Base-by-base conservation (phyloP, 2,329 filamentous ascomycete species). In the Fusarium phyllophilum region DNA sequence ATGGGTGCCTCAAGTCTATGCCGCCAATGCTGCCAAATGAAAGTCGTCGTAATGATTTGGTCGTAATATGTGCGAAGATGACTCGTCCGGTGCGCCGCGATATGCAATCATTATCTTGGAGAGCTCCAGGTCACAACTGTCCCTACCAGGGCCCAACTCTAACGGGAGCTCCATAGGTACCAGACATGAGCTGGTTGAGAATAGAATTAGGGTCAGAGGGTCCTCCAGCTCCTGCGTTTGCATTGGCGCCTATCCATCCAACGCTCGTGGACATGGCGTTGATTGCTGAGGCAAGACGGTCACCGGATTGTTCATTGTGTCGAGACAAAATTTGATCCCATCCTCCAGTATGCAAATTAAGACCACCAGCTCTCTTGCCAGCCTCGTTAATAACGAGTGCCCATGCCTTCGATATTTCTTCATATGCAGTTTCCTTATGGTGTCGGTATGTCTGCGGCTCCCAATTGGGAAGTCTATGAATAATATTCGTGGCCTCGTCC, bases 361-460 rank as follows among this genome's bases (percentile, higher is more conserved):
- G 96, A 39, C 96, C 96, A 34, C 94, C 95, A 17, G 94, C 96
- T 75, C 93, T 90, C 85, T 98, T 98, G 29, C 93, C 92, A 5
- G 95, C 94, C 82, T 99, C 96, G 70, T 92, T 92, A 76, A 99
- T 93, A 56, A 97, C 96, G 75, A 97, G 83, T 22, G 94, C 92
- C 96, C 96, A 99, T 3, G 96, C 96, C 79, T 93, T 94, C 33
- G 94, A 92, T 73, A 99, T 95, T 80, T 98, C 96, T 78, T 99
- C 96, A 80, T 99, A 99, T 12, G 96, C 95, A 73, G 94, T 94
- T 75, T 97, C 93, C 83, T 98, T 98, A 85, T 97, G 94, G 77
- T 97, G 89, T 75, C 95, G 95, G 84, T 98, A 93, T 72, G 94
- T 91, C 68, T 93, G 93, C 49, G 91, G 94, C 76, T 96, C 93